Evolutionary conservation across 2,329 filamentous ascomycete species (phyloP).

Genomic region (Penicillium sclerotiorum): DNA sequence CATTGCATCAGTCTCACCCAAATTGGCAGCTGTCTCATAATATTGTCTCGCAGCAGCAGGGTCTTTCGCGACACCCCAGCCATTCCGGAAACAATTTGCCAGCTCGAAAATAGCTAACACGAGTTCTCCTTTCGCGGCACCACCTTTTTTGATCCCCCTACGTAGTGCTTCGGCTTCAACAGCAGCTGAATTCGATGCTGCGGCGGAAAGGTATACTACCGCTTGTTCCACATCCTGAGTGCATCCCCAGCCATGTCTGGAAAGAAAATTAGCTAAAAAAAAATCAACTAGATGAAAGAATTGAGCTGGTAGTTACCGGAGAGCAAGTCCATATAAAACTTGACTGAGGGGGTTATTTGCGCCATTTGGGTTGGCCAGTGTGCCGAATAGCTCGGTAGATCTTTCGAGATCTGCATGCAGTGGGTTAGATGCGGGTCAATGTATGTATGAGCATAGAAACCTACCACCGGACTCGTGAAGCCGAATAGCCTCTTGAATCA

Average conservation of each 20-base stretch:
- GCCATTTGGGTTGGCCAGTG: conserved; percentile 78
- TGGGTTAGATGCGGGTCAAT: neutral
- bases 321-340: conserved; percentile 89
- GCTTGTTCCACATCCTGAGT: conserved; percentile 70
- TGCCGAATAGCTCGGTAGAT: conserved; percentile 84
- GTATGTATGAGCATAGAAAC: conserved; percentile 9
- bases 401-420: conserved; percentile 61
- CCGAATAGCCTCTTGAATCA: conserved; percentile 94
- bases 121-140: conserved; percentile 92
- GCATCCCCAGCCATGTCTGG: conserved; percentile 91
- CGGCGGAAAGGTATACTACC: conserved; percentile 81
- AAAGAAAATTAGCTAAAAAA: conserved; percentile 14
- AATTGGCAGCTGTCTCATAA: conserved; percentile 95
- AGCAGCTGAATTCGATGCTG: conserved; percentile 84
- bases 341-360: conserved; percentile 93
- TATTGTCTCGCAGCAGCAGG: conserved; percentile 84
- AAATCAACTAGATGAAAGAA: neutral
- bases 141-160: conserved; percentile 88
- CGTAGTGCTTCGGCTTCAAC: conserved; percentile 84
- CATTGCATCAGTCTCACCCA: conserved; percentile 97
- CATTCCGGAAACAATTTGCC: conserved; percentile 75
- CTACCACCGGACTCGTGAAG: conserved; percentile 78
- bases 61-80: conserved; percentile 89
- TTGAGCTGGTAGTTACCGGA: conserved; percentile 62
- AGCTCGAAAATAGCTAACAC: conserved; percentile 96